Conservation (phyloP, 495 filamentous ascomycete species). For the Lepraria neglecta region DNA sequence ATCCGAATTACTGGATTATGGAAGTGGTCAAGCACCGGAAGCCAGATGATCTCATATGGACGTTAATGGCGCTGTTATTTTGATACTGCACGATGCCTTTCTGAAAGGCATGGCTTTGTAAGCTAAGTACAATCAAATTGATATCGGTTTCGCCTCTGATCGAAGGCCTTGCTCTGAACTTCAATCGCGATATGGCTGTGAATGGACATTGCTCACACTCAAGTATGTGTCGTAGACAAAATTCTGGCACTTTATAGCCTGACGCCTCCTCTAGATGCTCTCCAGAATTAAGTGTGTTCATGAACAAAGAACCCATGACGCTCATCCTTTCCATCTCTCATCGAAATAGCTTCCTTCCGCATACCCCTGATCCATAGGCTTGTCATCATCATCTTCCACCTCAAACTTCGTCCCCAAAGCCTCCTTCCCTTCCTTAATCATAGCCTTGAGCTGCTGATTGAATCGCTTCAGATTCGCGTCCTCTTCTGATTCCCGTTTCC, state of each 20-base stretch:
- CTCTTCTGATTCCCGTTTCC: conserved; percentile 66
- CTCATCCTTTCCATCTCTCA: conserved; percentile 8
- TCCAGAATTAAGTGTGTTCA: not conserved
- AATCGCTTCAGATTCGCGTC: conserved; percentile 72
- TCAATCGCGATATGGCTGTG: no score
- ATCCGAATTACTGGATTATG: no score
- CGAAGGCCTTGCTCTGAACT: no score
- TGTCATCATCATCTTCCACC: conserved; percentile 50
- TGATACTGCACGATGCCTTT: no score
- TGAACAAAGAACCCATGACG: not conserved
- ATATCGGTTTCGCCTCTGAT: no score
- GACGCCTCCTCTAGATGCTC: not conserved
- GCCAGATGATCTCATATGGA: no score
- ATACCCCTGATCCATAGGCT: conserved; percentile 31
- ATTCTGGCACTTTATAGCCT: not conserved
- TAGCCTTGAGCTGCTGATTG: conserved; percentile 67
- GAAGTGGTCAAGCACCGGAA: no score
- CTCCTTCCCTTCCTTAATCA: conserved; percentile 85
- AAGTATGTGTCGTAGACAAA: not conserved
- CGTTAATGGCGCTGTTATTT: no score
- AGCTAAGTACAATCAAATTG: no score
- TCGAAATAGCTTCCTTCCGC: conserved; percentile 16
- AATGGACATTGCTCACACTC: no score
- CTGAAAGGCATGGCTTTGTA: no score
- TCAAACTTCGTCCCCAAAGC: conserved; percentile 75